Conservation (phyloP, 805 yeast species). For the Metschnikowia baotianmanensis region DNA sequence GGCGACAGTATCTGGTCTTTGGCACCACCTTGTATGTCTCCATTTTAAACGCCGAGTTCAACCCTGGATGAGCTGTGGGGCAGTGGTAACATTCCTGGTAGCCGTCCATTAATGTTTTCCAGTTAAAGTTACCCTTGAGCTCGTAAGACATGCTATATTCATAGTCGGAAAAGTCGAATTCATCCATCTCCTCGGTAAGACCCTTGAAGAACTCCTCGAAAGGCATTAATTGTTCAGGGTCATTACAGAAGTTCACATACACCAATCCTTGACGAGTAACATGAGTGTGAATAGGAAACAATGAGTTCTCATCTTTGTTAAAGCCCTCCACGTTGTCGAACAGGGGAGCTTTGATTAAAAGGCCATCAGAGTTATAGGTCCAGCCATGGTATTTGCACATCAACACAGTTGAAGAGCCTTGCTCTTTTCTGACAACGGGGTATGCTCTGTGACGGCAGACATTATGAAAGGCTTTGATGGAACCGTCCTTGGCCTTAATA, state of each 20-base stretch:
- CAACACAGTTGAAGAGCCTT: slow-evolving; percentile 55
- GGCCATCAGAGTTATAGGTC: slow-evolving; percentile 63
- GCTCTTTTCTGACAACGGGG: slow-evolving; percentile 57
- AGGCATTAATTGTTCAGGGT: slow-evolving; percentile 44
- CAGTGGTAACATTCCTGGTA: slow-evolving; percentile 69
- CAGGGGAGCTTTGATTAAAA: slow-evolving; percentile 59
- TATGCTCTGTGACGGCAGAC: slow-evolving; percentile 66
- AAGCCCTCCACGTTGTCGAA: slow-evolving; percentile 60
- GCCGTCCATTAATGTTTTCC: slow-evolving; percentile 69
- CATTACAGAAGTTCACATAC: slow-evolving; percentile 48
- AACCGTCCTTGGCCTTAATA: slow-evolving; percentile 50
- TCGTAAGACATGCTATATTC: slow-evolving; percentile 66
- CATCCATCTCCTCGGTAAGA: slow-evolving; percentile 50
- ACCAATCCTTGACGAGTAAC: slow-evolving; percentile 55
- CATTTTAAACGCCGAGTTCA: slow-evolving; percentile 56
- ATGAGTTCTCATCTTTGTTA: slow-evolving; percentile 51
- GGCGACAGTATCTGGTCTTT: slow-evolving; percentile 57
- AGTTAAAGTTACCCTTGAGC: slow-evolving; percentile 60
- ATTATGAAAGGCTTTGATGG: slow-evolving; percentile 59
- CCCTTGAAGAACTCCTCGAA: slow-evolving; percentile 55
- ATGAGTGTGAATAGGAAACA: slow-evolving; percentile 54
- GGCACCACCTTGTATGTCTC: slow-evolving; percentile 65
- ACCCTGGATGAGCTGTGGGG: slow-evolving; percentile 66
- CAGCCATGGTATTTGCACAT: slow-evolving; percentile 67
- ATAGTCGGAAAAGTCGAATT: slow-evolving; percentile 58